These are phyloP conservation scores for Metschnikowia gruessii DNA, from an alignment of 805 yeast species.

Conservation along the genomic window DNA sequence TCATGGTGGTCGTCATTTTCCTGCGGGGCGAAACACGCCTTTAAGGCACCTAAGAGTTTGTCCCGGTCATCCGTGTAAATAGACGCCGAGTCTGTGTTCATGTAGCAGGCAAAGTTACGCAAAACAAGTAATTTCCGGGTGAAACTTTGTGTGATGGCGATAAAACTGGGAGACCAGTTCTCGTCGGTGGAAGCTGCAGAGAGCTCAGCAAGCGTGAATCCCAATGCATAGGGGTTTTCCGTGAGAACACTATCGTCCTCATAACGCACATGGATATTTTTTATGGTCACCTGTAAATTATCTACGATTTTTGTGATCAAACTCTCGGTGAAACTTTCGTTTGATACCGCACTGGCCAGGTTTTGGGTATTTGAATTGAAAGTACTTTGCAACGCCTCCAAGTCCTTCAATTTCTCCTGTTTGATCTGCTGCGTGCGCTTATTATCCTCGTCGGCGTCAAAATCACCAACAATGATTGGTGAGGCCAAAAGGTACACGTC, in stretches of 20 bases:
- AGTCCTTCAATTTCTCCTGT: constrained; percentile 59
- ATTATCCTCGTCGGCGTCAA: constrained; percentile 54
- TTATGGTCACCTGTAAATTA: constrained; percentile 86
- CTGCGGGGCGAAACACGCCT: constrained; percentile 37
- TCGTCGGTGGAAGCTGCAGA: constrained; percentile 90
- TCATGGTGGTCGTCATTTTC: too few species aligned
- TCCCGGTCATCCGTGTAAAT: constrained; percentile 49
- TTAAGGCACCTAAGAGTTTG: constrained; percentile 47
- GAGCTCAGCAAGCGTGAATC: constrained; percentile 77
- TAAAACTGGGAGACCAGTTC: constrained; percentile 81
- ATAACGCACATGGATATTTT: constrained; percentile 86
- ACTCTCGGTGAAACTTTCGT: constrained; percentile 83
- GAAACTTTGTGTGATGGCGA: constrained; percentile 61
- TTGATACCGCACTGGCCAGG: constrained; percentile 21
- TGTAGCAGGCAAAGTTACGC: constrained; percentile 72
- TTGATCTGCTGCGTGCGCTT: constrained; percentile 62
- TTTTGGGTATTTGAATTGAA: constrained; percentile 23
- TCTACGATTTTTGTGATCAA: constrained; percentile 87
- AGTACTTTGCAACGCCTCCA: constrained; percentile 61
- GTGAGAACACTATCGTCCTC: constrained; percentile 78
- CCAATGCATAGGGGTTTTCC: constrained; percentile 74
- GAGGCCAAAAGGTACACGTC: constrained; percentile 81
- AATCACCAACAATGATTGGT: constrained; percentile 61
- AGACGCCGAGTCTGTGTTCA: constrained; percentile 67
- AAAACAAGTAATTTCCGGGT: constrained; percentile 77